Percentiles rank a stretch among this genome's conserved stretches.
These are phyloP conservation scores for Cladosporium austrohemisphaericum DNA, from an alignment of 2,329 filamentous ascomycete genomes.

Conservation along the genomic window DNA sequence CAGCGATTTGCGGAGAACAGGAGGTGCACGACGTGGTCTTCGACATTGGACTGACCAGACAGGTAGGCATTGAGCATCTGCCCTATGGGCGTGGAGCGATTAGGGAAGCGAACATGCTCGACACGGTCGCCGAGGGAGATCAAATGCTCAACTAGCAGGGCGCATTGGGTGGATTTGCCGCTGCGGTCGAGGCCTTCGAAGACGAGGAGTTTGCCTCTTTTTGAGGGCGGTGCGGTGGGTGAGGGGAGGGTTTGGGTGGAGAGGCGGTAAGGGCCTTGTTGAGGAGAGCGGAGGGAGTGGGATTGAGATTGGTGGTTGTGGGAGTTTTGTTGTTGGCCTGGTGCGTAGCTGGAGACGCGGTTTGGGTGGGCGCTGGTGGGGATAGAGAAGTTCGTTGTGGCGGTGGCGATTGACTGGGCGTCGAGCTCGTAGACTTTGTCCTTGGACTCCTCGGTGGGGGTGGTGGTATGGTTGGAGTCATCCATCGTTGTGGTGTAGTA, in stretches of 20 bases:
- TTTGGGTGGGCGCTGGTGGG: constrained; percentile 4
- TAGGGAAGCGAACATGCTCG: constrained; percentile 64
- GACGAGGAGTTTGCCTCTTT: constrained; percentile 67
- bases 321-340: constrained; percentile 7
- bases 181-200: constrained; percentile 87
- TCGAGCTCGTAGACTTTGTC: constrained; percentile 14
- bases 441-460: neutral
- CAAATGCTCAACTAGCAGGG: constrained; percentile 58
- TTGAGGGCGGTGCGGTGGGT: neutral
- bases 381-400: constrained; percentile 2
- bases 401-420: constrained; percentile 10
- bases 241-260: constrained; percentile 6
- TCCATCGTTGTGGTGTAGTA: constrained; percentile 5
- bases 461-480: constrained; percentile 1
- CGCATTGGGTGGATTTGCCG: constrained; percentile 88
- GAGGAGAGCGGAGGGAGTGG: neutral
- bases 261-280: constrained; percentile 16
- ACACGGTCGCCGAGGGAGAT: constrained; percentile 50
- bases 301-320: neutral
- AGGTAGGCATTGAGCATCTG: constrained; percentile 84
- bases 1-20: constrained; percentile 89
- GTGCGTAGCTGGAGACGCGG: constrained; percentile 14
- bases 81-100: constrained; percentile 78
- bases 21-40: constrained; percentile 86
- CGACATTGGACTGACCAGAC: constrained; percentile 65